Evolutionary conservation across 2,329 filamentous ascomycete genomes (phyloP).

Genomic region (Aspergillus proliferans): DNA sequence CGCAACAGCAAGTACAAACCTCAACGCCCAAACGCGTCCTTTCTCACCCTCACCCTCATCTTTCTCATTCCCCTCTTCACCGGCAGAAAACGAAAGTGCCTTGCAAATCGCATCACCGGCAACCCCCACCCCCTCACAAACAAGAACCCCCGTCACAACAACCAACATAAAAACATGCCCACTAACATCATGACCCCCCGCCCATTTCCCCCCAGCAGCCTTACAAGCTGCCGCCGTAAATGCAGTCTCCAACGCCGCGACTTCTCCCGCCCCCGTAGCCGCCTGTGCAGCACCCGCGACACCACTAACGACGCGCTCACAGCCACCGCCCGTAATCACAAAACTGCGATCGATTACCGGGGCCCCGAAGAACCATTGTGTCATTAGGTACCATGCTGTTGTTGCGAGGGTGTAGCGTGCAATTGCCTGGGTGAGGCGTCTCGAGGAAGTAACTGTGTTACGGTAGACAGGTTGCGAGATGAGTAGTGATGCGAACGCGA

Average conservation of each 20-base stretch:
- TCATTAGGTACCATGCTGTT: constrained; percentile 73
- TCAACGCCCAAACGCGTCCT: constrained; percentile 50
- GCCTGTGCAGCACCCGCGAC: constrained; percentile 21
- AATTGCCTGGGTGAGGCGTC: constrained; percentile 51
- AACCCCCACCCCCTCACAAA: constrained; percentile 64
- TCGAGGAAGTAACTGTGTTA: constrained; percentile 35
- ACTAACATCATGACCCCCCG: constrained; percentile 91
- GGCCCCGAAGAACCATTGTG: constrained; percentile 95
- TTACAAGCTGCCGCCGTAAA: constrained; percentile 77
- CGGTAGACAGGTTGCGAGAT: constrained; percentile 56
- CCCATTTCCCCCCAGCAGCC: constrained; percentile 74
- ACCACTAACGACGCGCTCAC: constrained; percentile 54
- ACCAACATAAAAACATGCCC: constrained; percentile 93
- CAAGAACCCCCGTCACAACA: constrained; percentile 71
- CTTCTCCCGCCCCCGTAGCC: constrained; percentile 1
- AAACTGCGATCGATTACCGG: constrained; percentile 86
- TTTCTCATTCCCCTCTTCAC: constrained; percentile 44
- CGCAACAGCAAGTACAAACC: constrained; percentile 52
- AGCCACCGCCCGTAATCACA: constrained; percentile 78
- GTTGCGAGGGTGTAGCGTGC: constrained; percentile 69
- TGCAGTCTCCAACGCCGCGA: constrained; percentile 42
- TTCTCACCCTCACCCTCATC: constrained; percentile 18
- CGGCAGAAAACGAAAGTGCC: constrained; percentile 12
- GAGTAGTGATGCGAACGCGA: constrained; percentile 65
- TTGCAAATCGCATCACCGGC: constrained; percentile 29